phyloP scores from a whole-genome alignment of 164 flowering plant species.

The Saururus chinensis region DNA sequence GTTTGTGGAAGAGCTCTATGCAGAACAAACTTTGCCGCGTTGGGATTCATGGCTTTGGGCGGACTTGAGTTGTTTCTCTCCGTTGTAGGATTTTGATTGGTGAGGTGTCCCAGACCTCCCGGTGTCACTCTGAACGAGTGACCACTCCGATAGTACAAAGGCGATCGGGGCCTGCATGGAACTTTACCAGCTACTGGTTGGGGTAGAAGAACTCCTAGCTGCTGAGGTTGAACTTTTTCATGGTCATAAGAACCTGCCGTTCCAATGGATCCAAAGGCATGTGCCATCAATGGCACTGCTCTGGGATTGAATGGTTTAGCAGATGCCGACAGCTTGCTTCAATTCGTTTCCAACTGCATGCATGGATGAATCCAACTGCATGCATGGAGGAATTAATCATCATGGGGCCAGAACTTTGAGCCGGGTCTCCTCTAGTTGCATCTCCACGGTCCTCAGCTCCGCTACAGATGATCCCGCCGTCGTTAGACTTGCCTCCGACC shows the following conservation, averaged over 20 bases:
- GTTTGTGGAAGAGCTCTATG: no score
- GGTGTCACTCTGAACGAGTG: no score
- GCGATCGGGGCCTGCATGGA: constrained; percentile 73
- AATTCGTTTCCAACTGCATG: constrained; percentile 45
- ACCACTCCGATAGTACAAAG: constrained; percentile 43
- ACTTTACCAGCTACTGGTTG: constrained; percentile 45
- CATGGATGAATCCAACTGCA: no score
- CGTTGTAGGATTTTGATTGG: constrained; percentile 23
- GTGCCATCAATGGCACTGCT: constrained; percentile 21
- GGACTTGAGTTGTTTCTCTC: constrained; percentile 24
- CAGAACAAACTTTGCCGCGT: constrained; percentile 78
- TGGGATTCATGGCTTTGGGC: constrained; percentile 63
- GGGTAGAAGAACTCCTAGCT: constrained; percentile 25
- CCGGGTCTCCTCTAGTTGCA: no score
- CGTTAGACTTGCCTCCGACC: no score
- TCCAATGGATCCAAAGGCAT: constrained; percentile 23
- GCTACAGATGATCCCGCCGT: no score
- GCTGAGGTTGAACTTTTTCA: no score
- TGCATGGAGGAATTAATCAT: no score
- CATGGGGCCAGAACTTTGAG: no score
- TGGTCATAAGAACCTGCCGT: constrained; percentile 37
- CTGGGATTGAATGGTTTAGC: constrained; percentile 83
- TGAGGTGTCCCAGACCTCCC: constrained; percentile 28
- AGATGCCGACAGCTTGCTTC: constrained; percentile 80
- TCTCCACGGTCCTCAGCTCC: no score